Base-by-base conservation (phyloP, 352 stramenopile genomes). In the Pythium plurisporium region DNA sequence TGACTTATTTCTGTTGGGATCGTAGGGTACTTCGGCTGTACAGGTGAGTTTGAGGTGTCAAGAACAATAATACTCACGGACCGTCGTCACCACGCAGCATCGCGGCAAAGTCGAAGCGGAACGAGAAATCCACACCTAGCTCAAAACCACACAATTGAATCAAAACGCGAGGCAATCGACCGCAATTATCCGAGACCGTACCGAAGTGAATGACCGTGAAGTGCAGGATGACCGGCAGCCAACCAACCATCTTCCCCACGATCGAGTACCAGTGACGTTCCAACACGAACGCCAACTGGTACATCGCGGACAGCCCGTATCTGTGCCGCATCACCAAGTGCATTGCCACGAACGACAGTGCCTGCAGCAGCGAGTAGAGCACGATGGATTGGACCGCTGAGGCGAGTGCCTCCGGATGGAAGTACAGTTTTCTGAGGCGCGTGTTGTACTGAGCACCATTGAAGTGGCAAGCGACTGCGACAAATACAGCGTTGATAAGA, bases 271-370 rank as follows among this genome's bases (percentile, higher is more conserved):
- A 33, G 38, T 71, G 64, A 4, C 17, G 30, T 45, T 64, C 59
- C 14, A 71, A 30, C 1, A 71, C 38, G 30, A 71, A 71, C 14
- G 53, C 45, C 48, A 71, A 55, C 0, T 67, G 59, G 30, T 58
- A 51, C 26, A 26, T 22, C 10, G 64, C 58, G 17, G 64, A 71
- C 3, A 65, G 38, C 2, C 54, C 48, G 29, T 59, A 71, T 1
- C 64, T 58, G 20, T 48, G 36, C 17, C 43, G 36, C 59, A 67
- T 64, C 5, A 71, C 37, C 0, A 64, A 43, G 27, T 67, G 48
- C 52, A 65, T 64, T 1, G 44, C 58, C 2, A 65, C 9, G 22
- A 47, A 59, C 20, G 55, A 63, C 6, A 65, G 15, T 12, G 20
- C 50, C 30, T 70, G 56, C 17, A 70, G 46, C 2, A 59, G 19